Evolutionary conservation across 192 early-diverging fungal genomes (phyloP), one percentile per base, ranked within the genome.

Genomic region (Coemansia sp.): DNA sequence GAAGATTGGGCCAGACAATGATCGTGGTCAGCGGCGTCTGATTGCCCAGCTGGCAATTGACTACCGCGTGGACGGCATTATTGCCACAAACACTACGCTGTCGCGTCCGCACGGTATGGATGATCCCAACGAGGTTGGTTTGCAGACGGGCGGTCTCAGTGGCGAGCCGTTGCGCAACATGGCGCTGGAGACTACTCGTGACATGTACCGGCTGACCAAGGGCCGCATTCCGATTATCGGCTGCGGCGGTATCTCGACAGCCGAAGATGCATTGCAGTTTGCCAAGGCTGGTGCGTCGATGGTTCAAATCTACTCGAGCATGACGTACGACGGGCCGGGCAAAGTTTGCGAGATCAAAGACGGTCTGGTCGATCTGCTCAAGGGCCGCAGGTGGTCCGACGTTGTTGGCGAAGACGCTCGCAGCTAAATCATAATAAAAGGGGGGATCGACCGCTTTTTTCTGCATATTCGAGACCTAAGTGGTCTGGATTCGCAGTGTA

Each of bases 1-100:
- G 42, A 96, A 96, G 82, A 95, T 96, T 66, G 89, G 91, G 7
- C 94, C 94, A 3, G 94, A 96, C 78, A 82, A 92, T 59, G 72
- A 79, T 28, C 76, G 78, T 48, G 83, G 84, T 42, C 91, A 96
- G 72, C 80, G 94, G 21, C 68, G 85, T 28, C 86, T 94, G 59
- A 89, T 96, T 62, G 90, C 94, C 0, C 84, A 87, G 54, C 87
- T 91, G 8, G 90, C 89, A 4, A 46, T 87, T 44, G 75, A 84
- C 26, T 85, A 85, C 62, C 75, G 87, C 12, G 81, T 95, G 15
- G 93, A 95, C 71, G 94, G 92, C 47, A 86, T 95, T 47, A 93
- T 96, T 62, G 84, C 94, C 36, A 84, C 87, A 57, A 96, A 96
- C 87, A 96, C 94, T 9, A 95, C 94, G 34, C 86, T 87, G 47